A percentile compares a stretch with the other conserved stretches of the same genome.
Evolutionary conservation across 2,329 filamentous ascomycete species (phyloP).

Genomic region (Ramichloridium luteum): DNA sequence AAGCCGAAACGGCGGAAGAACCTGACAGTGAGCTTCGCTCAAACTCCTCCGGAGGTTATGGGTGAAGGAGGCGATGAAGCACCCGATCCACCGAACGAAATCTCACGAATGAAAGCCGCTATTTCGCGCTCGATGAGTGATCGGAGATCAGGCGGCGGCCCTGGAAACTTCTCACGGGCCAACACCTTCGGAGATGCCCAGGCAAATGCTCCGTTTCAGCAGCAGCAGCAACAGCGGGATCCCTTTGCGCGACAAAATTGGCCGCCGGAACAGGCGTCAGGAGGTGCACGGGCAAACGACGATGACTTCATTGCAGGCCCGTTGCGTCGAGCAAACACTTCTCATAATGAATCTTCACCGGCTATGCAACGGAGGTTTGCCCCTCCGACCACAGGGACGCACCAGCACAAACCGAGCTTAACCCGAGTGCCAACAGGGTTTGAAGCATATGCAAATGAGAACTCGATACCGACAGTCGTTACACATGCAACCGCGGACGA

Average conservation of each 20-base stretch:
- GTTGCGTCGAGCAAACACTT: conserved; percentile 15
- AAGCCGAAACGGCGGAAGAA: conserved; percentile 42
- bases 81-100: conserved; percentile 57
- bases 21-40: conserved; percentile 62
- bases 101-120: conserved; percentile 45
- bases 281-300: no score
- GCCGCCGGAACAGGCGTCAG: no score
- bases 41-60: conserved; percentile 65
- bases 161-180: no score
- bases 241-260: no score
- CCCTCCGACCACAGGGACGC: conserved; percentile 10
- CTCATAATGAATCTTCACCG: conserved; percentile 17
- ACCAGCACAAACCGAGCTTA: conserved; percentile 12
- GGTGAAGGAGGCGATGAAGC: conserved; percentile 86
- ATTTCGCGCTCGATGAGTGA: conserved; percentile 20
- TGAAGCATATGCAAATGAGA: no score
- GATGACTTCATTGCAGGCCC: no score
- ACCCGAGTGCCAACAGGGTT: conserved; percentile 19
- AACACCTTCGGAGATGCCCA: no score
- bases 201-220: no score
- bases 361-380: conserved; percentile 15
- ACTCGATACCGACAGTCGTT: no score
- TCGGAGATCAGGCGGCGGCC: conserved; percentile 13
- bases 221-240: no score
- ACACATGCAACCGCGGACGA: no score